Evolutionary conservation across 352 stramenopile genomes (phyloP), one percentile per base, ranked within the genome.

Genomic region (Lagenidium giganteum): DNA sequence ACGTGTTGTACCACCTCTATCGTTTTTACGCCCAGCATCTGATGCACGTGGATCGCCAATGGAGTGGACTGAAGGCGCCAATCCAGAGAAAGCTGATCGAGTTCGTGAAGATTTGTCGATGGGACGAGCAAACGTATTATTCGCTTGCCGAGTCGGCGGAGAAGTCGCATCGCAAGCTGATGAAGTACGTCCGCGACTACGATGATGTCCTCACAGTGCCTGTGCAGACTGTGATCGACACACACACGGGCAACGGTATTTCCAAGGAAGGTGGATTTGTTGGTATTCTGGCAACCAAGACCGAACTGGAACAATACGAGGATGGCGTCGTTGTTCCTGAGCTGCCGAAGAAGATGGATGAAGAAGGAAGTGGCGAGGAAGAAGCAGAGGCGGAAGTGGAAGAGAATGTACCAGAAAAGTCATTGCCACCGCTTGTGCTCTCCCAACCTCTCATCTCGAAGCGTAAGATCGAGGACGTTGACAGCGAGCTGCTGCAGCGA

Each of bases 61-160:
- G 63, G 75, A 64, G 74, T 17, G 68, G 75, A 21, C 52, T 97
- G 1, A 87, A 93, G 34, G 68, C 67, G 4, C 94, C 92, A 14
- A 96, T 99, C 47, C 90, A 98, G 69, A 94, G 90, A 17, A 92
- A 97, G 52, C 49, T 99, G 5, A 89, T 97, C 55, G 93, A 99
- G 40, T 96, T 98, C 60, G 83, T 97, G 18, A 98, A 98, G 48
- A 83, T 98, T 17, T 90, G 84, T 23, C 96, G 96, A 31, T 99
- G 97, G 97, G 97, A 99, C 58, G 95, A 99, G 46, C 96, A 99
- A 59, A 98, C 93, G 20, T 99, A 98, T 55, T 99, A 98, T 71
- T 95, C 96, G 27, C 67, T 99, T 20, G 89, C 87, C 11, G 96
- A 98, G 44, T 98, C 93, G 7, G 90, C 89, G 0, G 89, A 98